phyloP scores from a whole-genome alignment of 495 filamentous ascomycete genomes.

The Xylaria venustula region DNA sequence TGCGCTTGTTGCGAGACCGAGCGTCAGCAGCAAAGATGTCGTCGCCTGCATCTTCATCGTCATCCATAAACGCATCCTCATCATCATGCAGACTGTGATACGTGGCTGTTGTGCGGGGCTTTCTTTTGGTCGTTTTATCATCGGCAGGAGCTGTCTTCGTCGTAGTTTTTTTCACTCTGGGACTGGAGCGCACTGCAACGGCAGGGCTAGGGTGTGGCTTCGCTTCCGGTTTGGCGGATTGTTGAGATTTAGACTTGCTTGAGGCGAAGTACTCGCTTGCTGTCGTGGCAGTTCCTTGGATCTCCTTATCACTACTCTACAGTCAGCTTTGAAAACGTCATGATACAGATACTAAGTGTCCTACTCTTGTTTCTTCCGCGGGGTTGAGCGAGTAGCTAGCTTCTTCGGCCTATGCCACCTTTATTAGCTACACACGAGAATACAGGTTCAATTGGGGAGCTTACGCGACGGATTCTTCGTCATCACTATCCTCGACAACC shows the following conservation, averaged over 20 bases:
- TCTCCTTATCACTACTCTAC: slow-evolving; percentile 25
- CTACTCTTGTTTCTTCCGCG: slow-evolving; percentile 40
- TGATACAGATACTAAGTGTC: not conserved
- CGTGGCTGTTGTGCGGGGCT: slow-evolving; percentile 27
- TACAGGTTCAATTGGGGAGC: not conserved
- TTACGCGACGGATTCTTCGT: slow-evolving; percentile 56
- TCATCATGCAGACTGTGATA: slow-evolving; percentile 37
- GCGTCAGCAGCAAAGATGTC: slow-evolving; percentile 71
- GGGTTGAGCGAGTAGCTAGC: slow-evolving; percentile 32
- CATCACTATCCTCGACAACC: slow-evolving; percentile 74
- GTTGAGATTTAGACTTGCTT: slow-evolving; percentile 36
- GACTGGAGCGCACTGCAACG: slow-evolving; percentile 37
- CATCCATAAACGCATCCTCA: slow-evolving; percentile 54
- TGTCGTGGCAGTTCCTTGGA: slow-evolving; percentile 44
- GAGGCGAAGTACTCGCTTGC: slow-evolving; percentile 51
- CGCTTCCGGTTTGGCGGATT: slow-evolving; percentile 33
- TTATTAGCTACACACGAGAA: slow-evolving; percentile 2
- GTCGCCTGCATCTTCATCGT: slow-evolving; percentile 64
- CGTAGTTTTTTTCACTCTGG: slow-evolving; percentile 35
- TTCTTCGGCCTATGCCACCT: slow-evolving; percentile 34
- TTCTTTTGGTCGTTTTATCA: slow-evolving; percentile 30
- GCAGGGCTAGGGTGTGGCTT: slow-evolving; percentile 30
- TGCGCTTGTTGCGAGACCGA: slow-evolving; percentile 54
- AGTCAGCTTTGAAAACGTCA: not conserved
- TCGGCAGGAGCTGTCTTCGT: slow-evolving; percentile 24